Evolutionary conservation across 2,329 filamentous ascomycete genomes (phyloP), one percentile per base, ranked within the genome.

Genomic region (Fusarium neocosmosporiellum): DNA sequence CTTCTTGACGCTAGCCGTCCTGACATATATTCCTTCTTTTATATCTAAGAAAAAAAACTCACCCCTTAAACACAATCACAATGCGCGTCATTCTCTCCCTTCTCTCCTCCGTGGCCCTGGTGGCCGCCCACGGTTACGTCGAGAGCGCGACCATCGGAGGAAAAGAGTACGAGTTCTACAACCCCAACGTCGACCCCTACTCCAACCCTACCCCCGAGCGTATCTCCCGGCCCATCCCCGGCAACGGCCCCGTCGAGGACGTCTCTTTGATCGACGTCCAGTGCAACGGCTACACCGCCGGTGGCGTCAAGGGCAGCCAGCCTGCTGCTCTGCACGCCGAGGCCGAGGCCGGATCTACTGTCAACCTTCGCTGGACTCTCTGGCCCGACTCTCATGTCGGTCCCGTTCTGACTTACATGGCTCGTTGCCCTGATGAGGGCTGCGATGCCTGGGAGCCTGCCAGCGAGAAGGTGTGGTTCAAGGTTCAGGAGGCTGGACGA

Each of bases 391-490:
- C 81, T 7, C 88, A 89, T 66, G 81, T 87, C 33, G 88, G 89
- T 0, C 88, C 88, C 1, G 78, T 86, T 1, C 81, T 90, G 64
- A 90, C 88, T 1, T 90, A 90, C 75, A 89, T 91, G 88, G 89
- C 89, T 6, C 82, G 83, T 36, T 91, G 89, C 78, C 87, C 88
- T 0, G 85, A 86, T 48, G 77, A 80, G 0, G 84, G 87, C 2
- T 90, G 88, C 77, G 83, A 85, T 61, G 80, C 81, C 61, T 89
- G 83, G 75, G 78, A 83, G 65, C 88, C 88, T 7, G 84, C 83
- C 0, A 84, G 80, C 10, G 77, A 75, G 81, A 83, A 86, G 29
- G 87, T 88, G n/a, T 88, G 86, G 86, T 89, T 89, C 83, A 88
- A 89, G 79, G 76, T 89, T 67, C 83, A 86, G 63, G 83, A 89